Evolutionary conservation across 2,329 filamentous ascomycete genomes (phyloP), one percentile per base, ranked within the genome.

Genomic region (Blumeria graminis): DNA sequence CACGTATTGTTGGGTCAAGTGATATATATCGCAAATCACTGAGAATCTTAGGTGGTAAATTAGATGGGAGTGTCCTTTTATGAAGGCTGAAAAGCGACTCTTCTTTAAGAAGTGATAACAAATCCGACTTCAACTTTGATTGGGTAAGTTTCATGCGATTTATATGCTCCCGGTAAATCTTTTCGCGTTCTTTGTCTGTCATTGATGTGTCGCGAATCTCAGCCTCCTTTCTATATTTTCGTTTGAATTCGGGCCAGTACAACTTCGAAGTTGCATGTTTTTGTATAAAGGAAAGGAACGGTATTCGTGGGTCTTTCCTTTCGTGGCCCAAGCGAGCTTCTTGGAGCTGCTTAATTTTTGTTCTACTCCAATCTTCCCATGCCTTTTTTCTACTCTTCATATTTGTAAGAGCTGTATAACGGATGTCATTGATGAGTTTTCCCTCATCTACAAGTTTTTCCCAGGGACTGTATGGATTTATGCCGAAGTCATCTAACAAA

Each of bases 221-320:
- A 0, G 77, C 69, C 60, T 94, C 88, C 61, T 84, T 89, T 61
- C 83, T 84, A 69, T 80, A 92, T 66, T 95, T 98, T 36, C 92
- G 76, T 63, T 86, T 87, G 70, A 98, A 98, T 67, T 98, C 92
- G 0, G 86, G 83, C 92, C 92, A 98, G 72, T 94, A 98, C 0
- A 98, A 75, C 69, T 94, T 96, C 0, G 86, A 83, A 0, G 82
- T 92, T 0, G 89, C 90, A 62, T 87, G 78, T 53, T 82, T 78
- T 60, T 90, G 80, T 34, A 98, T 72, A 60, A 98, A 84, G 0
- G 77, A 76, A 58, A 96, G 71, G 67, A 93, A 98, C 0, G 82
- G 80, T 61, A 94, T 83, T 51, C 77, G 75, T 0, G 92, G 90
- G 64, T 96, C 88, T 60, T 79, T 78, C 71, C 86, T 90, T 68